Percentiles rank a stretch among this genome's conserved stretches.
Evolutionary conservation across 495 filamentous ascomycete species (phyloP).

Genomic region (Venustampulla echinocandica): DNA sequence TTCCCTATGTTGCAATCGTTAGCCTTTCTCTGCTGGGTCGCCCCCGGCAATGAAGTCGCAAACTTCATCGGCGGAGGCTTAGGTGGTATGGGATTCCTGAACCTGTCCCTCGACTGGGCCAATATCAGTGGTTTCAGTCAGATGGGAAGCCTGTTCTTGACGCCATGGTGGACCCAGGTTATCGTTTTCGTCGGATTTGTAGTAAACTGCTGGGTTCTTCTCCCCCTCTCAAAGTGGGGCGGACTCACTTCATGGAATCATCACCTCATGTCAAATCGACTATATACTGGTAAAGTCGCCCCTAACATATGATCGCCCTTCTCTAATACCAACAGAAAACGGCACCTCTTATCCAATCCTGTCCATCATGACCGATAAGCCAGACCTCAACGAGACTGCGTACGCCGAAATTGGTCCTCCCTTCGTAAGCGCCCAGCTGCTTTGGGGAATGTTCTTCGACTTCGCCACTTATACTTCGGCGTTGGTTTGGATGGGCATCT

Average conservation of each 20-base stretch:
- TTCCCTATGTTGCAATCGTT: constrained; percentile 50
- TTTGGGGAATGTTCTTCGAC: constrained; percentile 50
- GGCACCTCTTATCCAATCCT: constrained; percentile 41
- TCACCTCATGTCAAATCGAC: constrained; percentile 45
- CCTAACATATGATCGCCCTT: background rate
- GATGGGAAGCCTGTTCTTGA: constrained; percentile 40
- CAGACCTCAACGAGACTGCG: constrained; percentile 44
- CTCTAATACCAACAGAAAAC: constrained; percentile 23
- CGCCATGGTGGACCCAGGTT: constrained; percentile 48
- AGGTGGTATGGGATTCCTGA: constrained; percentile 51
- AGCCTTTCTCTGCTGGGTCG: constrained; percentile 54
- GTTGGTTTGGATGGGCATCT: constrained; percentile 46
- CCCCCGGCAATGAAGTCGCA: constrained; percentile 43
- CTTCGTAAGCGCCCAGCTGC: constrained; percentile 43
- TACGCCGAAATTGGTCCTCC: constrained; percentile 41
- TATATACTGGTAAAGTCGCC: constrained; percentile 30
- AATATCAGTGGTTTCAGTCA: constrained; percentile 43
- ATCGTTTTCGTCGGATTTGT: constrained; percentile 43
- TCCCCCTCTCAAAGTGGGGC: constrained; percentile 49
- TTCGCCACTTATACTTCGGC: constrained; percentile 48
- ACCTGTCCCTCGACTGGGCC: constrained; percentile 48
- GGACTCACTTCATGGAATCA: constrained; percentile 40
- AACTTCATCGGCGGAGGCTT: constrained; percentile 51
- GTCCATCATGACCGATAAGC: constrained; percentile 37
- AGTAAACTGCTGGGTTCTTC: constrained; percentile 46